phyloP scores from a whole-genome alignment of 202 grass and related monocot genomes.

The Cymbopogon flexuosus region DNA sequence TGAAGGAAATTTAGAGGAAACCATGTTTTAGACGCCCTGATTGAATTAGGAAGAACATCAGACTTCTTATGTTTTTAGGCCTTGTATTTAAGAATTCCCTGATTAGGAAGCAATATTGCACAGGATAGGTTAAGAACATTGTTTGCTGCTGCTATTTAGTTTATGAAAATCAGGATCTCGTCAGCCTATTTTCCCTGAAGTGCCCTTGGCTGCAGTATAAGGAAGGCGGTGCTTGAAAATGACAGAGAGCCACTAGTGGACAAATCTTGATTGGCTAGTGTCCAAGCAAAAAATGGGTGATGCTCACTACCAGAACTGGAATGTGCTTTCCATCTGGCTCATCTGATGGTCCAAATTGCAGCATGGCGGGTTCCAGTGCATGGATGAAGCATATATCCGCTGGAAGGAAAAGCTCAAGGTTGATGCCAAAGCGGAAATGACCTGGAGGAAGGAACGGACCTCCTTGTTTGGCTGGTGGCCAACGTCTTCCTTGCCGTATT shows the following conservation, averaged over 20 bases:
- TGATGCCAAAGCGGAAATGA: constrained; percentile 15
- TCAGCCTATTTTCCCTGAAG: not conserved
- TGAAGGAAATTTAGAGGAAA: constrained; percentile 46
- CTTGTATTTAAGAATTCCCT: not conserved
- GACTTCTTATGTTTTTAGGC: not conserved
- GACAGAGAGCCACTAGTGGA: not conserved
- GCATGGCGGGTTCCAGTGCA: not conserved
- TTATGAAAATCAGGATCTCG: not conserved
- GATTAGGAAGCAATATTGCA: not conserved
- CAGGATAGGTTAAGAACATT: not conserved
- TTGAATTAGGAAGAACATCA: constrained; percentile 31
- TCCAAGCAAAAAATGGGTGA: not conserved
- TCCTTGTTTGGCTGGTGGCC: not conserved
- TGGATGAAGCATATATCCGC: constrained; percentile 20
- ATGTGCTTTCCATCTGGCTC: not conserved
- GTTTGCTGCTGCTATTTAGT: not conserved
- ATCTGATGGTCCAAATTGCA: not conserved
- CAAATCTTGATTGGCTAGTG: not conserved
- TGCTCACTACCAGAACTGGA: not conserved
- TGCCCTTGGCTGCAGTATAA: not conserved
- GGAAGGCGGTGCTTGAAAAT: not conserved
- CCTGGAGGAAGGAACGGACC: not conserved
- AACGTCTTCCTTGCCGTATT: not conserved
- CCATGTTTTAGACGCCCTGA: not conserved
- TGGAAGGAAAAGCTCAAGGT: not conserved